Conservation (phyloP, 306 rosid genomes). For the Abrus precatorius region DNA sequence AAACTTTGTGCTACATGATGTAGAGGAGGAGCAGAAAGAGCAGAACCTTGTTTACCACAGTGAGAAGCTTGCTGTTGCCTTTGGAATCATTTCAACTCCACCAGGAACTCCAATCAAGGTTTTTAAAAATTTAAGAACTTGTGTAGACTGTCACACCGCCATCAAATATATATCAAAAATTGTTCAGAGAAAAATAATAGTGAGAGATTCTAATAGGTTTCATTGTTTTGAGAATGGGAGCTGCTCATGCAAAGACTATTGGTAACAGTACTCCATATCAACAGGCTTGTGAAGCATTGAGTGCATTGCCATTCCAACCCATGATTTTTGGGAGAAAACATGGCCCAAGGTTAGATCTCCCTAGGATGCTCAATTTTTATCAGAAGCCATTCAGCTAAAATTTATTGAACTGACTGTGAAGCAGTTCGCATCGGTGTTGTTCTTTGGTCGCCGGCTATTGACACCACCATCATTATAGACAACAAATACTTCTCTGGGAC, state of each 20-base stretch:
- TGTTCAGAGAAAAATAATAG: conserved; percentile 56
- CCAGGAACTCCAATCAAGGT: conserved; percentile 66
- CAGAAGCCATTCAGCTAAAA: not conserved
- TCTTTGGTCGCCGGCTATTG: not conserved
- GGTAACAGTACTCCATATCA: conserved; percentile 45
- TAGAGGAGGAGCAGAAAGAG: conserved; percentile 75
- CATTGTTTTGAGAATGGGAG: conserved; percentile 71
- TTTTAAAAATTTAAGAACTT: conserved; percentile 75
- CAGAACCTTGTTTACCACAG: conserved; percentile 74
- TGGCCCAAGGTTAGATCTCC: not conserved
- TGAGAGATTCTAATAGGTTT: conserved; percentile 77
- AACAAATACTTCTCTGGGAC: not conserved
- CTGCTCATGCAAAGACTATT: conserved; percentile 70
- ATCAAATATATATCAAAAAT: conserved; percentile 68
- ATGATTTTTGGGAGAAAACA: no score
- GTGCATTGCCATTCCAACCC: no score
- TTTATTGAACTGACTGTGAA: not conserved
- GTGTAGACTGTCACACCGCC: conserved; percentile 75
- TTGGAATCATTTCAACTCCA: conserved; percentile 76
- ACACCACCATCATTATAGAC: not conserved
- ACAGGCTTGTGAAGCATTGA: not conserved
- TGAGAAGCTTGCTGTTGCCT: conserved; percentile 76
- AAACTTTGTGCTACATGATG: conserved; percentile 72
- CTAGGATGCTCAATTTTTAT: not conserved
- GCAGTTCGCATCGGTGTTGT: not conserved